Conservation (phyloP, 495 filamentous ascomycete genomes). For the Aspergillus taichungensis region DNA sequence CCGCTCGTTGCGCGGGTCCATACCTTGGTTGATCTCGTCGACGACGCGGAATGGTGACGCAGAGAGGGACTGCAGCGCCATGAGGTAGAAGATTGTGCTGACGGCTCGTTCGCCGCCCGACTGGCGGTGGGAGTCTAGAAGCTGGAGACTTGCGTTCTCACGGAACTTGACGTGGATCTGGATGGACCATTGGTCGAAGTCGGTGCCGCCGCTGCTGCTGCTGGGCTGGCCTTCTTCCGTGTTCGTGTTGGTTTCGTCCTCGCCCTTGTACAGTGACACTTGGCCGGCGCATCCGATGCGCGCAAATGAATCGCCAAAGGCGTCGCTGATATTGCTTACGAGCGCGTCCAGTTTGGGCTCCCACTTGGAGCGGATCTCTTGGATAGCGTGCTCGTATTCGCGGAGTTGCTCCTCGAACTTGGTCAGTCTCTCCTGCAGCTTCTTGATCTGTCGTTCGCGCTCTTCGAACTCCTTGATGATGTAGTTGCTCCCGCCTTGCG, state of each 20-base stretch:
- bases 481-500: constrained; percentile 68
- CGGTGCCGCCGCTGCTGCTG: constrained; percentile 68
- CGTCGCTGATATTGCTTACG: constrained; percentile 72
- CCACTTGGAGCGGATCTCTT: constrained; percentile 54
- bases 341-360: constrained; percentile 78
- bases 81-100: constrained; percentile 97
- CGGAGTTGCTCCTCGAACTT: constrained; percentile 37
- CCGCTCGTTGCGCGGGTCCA: constrained; percentile 96
- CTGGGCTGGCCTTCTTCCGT: constrained; percentile 28
- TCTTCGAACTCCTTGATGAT: constrained; percentile 73
- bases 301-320: constrained; percentile 82
- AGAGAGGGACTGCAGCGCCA: constrained; percentile 91
- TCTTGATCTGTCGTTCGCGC: constrained; percentile 51
- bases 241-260: constrained; percentile 28
- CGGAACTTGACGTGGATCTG: constrained; percentile 92
- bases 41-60: constrained; percentile 98
- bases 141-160: constrained; percentile 72
- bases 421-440: constrained; percentile 40
- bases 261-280: constrained; percentile 53
- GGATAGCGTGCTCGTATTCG: constrained; percentile 46
- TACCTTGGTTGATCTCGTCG: constrained; percentile 98
- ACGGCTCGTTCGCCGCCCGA: constrained; percentile 95
- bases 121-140: constrained; percentile 84
- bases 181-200: constrained; percentile 88
- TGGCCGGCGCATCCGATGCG: constrained; percentile 95